These are phyloP conservation scores for Hanseniaspora lindneri DNA, from an alignment of 805 yeast genomes.

Conservation along the genomic window DNA sequence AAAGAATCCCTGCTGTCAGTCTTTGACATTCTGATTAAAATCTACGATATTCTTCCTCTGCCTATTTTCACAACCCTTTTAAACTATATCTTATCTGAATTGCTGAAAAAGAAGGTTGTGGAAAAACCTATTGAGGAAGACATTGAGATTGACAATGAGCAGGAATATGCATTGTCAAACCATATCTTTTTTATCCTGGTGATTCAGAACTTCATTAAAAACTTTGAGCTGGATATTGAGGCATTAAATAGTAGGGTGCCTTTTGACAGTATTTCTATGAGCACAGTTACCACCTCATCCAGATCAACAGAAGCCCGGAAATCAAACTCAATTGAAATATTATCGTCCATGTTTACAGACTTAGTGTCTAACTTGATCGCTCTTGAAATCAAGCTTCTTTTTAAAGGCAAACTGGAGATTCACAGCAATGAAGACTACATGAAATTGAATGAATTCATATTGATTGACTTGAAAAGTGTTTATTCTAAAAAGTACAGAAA, in stretches of 20 bases:
- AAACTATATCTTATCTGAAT: neutral
- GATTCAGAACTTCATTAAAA: neutral
- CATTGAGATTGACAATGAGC: neutral
- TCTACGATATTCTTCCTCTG: neutral
- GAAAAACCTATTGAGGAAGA: neutral
- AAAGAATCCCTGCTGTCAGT: neutral
- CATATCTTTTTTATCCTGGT: neutral
- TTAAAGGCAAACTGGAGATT: neutral
- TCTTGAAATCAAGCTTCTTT: neutral
- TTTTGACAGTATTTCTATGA: neutral
- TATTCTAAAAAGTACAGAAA: neutral
- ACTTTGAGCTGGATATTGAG: slow-evolving; percentile 3
- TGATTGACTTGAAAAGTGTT: neutral
- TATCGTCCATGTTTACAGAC: neutral
- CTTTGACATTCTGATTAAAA: neutral
- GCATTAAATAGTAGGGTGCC: neutral
- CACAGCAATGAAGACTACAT: slow-evolving; percentile 1
- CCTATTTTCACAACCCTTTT: neutral
- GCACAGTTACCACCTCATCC: neutral
- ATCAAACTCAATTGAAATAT: neutral
- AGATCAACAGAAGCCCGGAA: neutral
- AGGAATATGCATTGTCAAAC: neutral
- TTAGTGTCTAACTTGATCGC: neutral
- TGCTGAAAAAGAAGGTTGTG: neutral
- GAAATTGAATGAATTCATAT: neutral